A percentile compares a stretch with the other conserved stretches of the same genome.
These are phyloP conservation scores for Tolypocladium capitatum DNA, from an alignment of 2,329 filamentous ascomycete species.

Conservation along the genomic window DNA sequence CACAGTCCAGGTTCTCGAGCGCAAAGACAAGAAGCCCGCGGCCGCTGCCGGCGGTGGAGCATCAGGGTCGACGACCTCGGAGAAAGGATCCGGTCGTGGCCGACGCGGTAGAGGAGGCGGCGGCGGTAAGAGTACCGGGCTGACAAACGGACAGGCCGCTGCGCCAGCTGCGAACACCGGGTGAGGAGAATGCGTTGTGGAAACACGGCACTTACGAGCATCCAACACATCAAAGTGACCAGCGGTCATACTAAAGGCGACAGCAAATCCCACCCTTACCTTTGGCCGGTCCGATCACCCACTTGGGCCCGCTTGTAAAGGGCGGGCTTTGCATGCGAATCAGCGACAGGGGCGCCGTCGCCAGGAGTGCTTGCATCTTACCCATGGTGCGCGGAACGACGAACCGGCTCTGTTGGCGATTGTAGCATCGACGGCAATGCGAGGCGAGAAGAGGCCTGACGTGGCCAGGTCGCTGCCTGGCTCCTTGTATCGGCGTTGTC, in stretches of 20 bases:
- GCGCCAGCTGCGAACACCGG: slow-evolving; percentile 3
- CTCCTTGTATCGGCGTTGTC: neutral
- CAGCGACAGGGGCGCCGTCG: neutral
- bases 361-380: neutral
- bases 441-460: neutral
- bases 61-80: slow-evolving; percentile 2
- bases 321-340: neutral
- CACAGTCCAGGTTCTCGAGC: slow-evolving; percentile 74
- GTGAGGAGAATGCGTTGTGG: neutral
- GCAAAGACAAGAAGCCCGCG: slow-evolving; percentile 46
- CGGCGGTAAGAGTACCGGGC: slow-evolving; percentile 6
- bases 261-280: neutral
- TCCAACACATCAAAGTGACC: slow-evolving; percentile 1
- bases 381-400: neutral
- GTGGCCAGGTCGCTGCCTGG: neutral
- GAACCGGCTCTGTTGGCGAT: neutral
- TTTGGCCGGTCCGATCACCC: neutral
- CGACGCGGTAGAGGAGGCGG: slow-evolving; percentile 9
- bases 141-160: slow-evolving; percentile 1
- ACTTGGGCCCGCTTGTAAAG: neutral
- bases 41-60: slow-evolving; percentile 2
- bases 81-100: slow-evolving; percentile 10
- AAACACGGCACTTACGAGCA: neutral
- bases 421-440: neutral
- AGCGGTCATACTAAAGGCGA: neutral